Evolutionary conservation across 768 basidiomycete species (phyloP).

Genomic region (Chalciporus piperatus): DNA sequence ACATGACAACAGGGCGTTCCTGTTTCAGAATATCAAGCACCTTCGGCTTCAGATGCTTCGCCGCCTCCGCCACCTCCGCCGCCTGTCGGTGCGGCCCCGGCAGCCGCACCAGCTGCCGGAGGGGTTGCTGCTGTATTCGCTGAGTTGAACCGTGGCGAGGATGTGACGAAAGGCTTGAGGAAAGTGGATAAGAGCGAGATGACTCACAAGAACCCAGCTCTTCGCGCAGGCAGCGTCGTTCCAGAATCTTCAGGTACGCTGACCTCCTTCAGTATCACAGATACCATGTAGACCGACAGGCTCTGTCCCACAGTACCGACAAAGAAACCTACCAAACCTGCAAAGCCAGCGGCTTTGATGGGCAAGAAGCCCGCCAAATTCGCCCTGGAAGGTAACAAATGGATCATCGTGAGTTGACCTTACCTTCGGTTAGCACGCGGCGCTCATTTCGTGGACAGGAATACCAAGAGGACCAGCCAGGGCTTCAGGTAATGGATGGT

Average conservation of each 20-base stretch:
- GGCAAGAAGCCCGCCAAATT: slow-evolving; percentile 93
- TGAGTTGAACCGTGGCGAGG: slow-evolving; percentile 83
- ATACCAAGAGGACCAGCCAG: slow-evolving; percentile 80
- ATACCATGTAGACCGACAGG: background rate
- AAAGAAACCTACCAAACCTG: slow-evolving; percentile 75
- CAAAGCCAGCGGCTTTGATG: slow-evolving; percentile 78
- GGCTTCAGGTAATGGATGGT: slow-evolving; percentile 69
- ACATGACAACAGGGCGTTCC: slow-evolving; percentile 48
- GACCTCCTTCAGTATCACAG: slow-evolving; percentile 20
- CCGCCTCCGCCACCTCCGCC: slow-evolving; percentile 44
- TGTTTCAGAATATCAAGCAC: slow-evolving; percentile 50
- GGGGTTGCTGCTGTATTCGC: slow-evolving; percentile 84
- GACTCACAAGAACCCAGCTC: slow-evolving; percentile 97
- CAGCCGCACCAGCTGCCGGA: slow-evolving; percentile 44
- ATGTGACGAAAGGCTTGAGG: slow-evolving; percentile 84
- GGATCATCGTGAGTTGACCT: slow-evolving; percentile 69
- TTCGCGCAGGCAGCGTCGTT: slow-evolving; percentile 57
- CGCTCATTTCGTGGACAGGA: slow-evolving; percentile 52
- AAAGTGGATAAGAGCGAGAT: slow-evolving; percentile 96
- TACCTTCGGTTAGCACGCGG: background rate
- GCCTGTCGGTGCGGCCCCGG: slow-evolving; percentile 38
- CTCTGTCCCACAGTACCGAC: slow-evolving; percentile 21
- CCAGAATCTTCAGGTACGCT: slow-evolving; percentile 39
- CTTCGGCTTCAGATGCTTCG: slow-evolving; percentile 29
- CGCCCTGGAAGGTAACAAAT: slow-evolving; percentile 88